Conservation (phyloP, 805 yeast genomes). For the Teunomyces barrocoloradensis region DNA sequence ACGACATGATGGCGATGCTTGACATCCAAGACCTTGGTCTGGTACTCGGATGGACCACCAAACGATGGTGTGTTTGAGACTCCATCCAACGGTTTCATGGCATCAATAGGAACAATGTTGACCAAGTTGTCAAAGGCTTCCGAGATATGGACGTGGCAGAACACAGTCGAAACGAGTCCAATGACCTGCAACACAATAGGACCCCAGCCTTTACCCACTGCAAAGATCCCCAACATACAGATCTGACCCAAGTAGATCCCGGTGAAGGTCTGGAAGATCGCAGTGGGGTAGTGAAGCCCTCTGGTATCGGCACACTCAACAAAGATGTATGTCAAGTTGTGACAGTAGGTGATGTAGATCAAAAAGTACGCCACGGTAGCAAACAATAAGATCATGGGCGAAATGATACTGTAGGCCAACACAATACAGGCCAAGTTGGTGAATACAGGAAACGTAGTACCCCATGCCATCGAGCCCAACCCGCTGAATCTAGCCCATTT, state of each 20-base stretch:
- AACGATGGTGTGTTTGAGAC: constrained; percentile 59
- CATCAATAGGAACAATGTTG: constrained; percentile 60
- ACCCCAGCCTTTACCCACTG: constrained; percentile 94
- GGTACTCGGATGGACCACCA: constrained; percentile 32
- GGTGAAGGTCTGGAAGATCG: constrained; percentile 80
- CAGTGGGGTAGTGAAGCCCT: constrained; percentile 85
- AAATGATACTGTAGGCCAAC: constrained; percentile 65
- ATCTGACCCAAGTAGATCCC: constrained; percentile 88
- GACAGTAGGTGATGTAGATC: constrained; percentile 72
- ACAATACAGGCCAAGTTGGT: constrained; percentile 68
- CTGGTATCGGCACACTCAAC: constrained; percentile 68
- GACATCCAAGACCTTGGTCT: constrained; percentile 27
- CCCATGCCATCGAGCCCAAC: constrained; percentile 61
- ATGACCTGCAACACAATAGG: constrained; percentile 77
- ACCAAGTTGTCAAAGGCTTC: constrained; percentile 65
- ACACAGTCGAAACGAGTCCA: constrained; percentile 60
- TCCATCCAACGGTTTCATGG: constrained; percentile 78
- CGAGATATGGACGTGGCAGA: constrained; percentile 64
- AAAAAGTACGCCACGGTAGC: constrained; percentile 67
- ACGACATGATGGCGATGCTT: constrained; percentile 5
- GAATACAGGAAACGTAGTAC: constrained; percentile 74
- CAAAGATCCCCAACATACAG: constrained; percentile 81
- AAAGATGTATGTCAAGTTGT: constrained; percentile 72
- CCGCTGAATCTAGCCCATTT: constrained; percentile 58
- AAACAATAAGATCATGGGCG: constrained; percentile 81